Evolutionary conservation across 108 stramenopile genomes (phyloP), one percentile per base, ranked within the genome.

Genomic region (Bacterosira constricta): DNA sequence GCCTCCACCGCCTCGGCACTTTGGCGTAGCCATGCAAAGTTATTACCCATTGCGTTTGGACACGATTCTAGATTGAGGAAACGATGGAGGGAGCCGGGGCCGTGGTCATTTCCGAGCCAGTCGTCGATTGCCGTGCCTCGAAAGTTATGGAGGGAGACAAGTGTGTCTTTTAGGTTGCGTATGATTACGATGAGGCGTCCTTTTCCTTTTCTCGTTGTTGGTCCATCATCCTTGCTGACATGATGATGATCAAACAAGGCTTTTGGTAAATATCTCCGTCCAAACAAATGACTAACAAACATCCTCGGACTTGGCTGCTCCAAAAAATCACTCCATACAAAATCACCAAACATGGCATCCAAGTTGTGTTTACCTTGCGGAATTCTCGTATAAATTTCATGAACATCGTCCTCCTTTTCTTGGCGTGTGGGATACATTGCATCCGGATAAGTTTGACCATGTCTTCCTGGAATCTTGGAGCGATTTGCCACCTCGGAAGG

Each of bases 371-470:
- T 23, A 6, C 73, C 73, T 26, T 50, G 15, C 10, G 34, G 27
- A 5, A 74, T 15, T 1, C 64, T 44, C 0, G 11, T 31, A 39
- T 57, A 74, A 21, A 74, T 38, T 1, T 44, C 56, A 9, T 59
- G 13, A 0, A 9, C 11, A 53, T 76, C 75, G 0, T 6, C 11
- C 0, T 58, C 63, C 34, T 59, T 36, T 7, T 66, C 57, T 1
- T 13, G 13, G 10, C 73, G 62, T 15, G 55, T 59, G 10, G 56
- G 39, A 35, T 66, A 74, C 1, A 47, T 18, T n/a, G 41, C 69
- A 20, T 76, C 75, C 10, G 75, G 75, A 54, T 76, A 76, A 0
- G 69, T 71, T 36, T 76, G 75, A 1, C 75, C 75, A 4, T 12
- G 12, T 26, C 68, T 41, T 1, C 51, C 55, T 1, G 62, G 62